Conservation (phyloP, 345 rosid species). For the Pistacia atlantica region DNA sequence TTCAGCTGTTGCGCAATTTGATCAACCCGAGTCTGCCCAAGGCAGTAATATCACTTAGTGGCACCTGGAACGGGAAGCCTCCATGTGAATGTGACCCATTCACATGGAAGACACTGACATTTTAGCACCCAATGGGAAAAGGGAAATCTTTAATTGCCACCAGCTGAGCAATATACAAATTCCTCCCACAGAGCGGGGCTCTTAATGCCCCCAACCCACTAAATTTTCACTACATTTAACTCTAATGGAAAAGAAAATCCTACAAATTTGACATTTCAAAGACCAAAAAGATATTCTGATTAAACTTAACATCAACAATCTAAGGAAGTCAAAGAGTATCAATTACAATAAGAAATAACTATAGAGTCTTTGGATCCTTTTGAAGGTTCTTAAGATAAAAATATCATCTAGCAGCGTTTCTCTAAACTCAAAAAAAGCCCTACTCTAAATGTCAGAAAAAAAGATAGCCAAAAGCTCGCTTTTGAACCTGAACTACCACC, state of each 20-base stretch:
- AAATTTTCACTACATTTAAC: slow-evolving; percentile 5
- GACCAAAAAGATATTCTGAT: no score
- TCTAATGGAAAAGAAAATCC: neutral
- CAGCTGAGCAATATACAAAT: slow-evolving; percentile 36
- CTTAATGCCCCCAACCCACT: slow-evolving; percentile 35
- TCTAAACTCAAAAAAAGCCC: no score
- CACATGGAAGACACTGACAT: slow-evolving; percentile 48
- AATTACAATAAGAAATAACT: no score
- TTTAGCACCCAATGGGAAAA: slow-evolving; percentile 46
- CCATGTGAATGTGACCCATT: slow-evolving; percentile 59
- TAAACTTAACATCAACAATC: neutral
- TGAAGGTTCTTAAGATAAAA: no score
- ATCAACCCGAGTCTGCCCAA: slow-evolving; percentile 93
- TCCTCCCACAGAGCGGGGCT: slow-evolving; percentile 41
- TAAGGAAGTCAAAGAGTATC: neutral
- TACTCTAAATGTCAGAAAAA: no score
- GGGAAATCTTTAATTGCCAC: slow-evolving; percentile 41
- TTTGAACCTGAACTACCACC: neutral
- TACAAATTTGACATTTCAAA: slow-evolving; percentile 10
- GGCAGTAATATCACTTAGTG: slow-evolving; percentile 65
- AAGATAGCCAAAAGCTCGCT: no score
- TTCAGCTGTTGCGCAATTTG: slow-evolving; percentile 68
- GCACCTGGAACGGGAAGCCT: slow-evolving; percentile 71
- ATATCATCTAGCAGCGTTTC: no score
- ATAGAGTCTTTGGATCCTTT: no score